These are phyloP conservation scores for Beauveria caledonica DNA, from an alignment of 2,329 filamentous ascomycete genomes.

Conservation along the genomic window DNA sequence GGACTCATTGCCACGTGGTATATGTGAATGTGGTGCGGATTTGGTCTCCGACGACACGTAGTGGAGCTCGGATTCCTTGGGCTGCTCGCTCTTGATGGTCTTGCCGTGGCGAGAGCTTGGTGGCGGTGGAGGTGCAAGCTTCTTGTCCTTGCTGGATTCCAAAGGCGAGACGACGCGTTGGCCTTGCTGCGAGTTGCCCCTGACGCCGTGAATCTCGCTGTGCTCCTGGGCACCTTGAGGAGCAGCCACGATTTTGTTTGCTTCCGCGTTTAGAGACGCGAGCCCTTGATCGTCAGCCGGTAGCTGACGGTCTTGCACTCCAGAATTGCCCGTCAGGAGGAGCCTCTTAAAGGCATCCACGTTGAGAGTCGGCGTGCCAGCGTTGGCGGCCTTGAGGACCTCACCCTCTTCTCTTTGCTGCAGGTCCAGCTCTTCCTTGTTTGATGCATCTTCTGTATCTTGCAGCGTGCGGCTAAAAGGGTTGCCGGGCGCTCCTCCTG, in stretches of 20 bases:
- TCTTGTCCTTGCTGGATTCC: conserved; percentile 32
- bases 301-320: conserved; percentile 14
- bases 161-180: not conserved
- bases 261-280: not conserved
- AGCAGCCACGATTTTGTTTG: not conserved
- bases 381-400: conserved; percentile 24
- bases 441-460: conserved; percentile 34
- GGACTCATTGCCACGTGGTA: not conserved
- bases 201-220: not conserved
- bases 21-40: not conserved
- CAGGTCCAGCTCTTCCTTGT: conserved; percentile 23
- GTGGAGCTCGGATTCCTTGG: not conserved
- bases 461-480: conserved; percentile 49
- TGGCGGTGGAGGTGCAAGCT: conserved; percentile 64
- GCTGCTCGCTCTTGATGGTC: conserved; percentile 48
- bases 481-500: conserved; percentile 22
- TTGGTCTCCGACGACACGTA: not conserved
- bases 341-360: conserved; percentile 72
- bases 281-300: not conserved
- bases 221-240: not conserved
- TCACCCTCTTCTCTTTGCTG: conserved; percentile 24
- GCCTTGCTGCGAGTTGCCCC: not conserved
- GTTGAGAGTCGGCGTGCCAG: conserved; percentile 48
- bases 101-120: conserved; percentile 70
- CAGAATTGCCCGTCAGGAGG: conserved; percentile 62